Conservation (phyloP, 2,329 filamentous ascomycete species). For the Sporothrix variecibatus region DNA sequence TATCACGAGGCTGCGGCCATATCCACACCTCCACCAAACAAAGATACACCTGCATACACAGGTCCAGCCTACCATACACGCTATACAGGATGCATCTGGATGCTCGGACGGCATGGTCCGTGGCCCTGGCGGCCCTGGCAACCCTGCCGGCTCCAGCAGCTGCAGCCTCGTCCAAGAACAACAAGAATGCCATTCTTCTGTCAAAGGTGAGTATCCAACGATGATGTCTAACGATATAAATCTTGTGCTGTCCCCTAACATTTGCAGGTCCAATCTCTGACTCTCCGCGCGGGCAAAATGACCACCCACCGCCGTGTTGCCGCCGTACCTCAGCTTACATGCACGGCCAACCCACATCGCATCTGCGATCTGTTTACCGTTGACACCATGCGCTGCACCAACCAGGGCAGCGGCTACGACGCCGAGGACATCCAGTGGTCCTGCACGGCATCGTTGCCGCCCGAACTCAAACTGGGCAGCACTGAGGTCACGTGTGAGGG, state of each 20-base stretch:
- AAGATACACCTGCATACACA: neutral
- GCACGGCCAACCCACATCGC: constrained; percentile 63
- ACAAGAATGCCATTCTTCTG: constrained; percentile 58
- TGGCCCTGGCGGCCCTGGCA: constrained; percentile 10
- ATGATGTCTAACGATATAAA: neutral
- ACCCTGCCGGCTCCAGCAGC: constrained; percentile 8
- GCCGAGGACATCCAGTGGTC: constrained; percentile 87
- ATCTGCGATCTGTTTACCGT: constrained; percentile 71
- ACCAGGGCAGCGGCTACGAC: constrained; percentile 78
- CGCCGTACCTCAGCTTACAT: constrained; percentile 76
- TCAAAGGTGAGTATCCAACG: constrained; percentile 56
- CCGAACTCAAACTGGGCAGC: constrained; percentile 69
- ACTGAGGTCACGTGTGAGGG: constrained; percentile 95
- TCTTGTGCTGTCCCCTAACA: constrained; percentile 44
- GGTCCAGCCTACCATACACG: neutral
- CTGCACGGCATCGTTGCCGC: constrained; percentile 66
- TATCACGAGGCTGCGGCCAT: constrained; percentile 5
- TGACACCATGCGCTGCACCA: constrained; percentile 86
- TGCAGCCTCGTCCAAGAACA: constrained; percentile 33
- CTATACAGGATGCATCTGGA: constrained; percentile 9
- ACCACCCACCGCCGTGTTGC: constrained; percentile 76
- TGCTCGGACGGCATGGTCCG: neutral
- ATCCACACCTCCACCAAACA: neutral
- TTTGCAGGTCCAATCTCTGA: constrained; percentile 72
- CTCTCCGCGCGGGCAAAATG: constrained; percentile 64